Evolutionary conservation across 495 filamentous ascomycete genomes (phyloP), one percentile per base, ranked within the genome.

Genomic region (Oidiodendron maius): DNA sequence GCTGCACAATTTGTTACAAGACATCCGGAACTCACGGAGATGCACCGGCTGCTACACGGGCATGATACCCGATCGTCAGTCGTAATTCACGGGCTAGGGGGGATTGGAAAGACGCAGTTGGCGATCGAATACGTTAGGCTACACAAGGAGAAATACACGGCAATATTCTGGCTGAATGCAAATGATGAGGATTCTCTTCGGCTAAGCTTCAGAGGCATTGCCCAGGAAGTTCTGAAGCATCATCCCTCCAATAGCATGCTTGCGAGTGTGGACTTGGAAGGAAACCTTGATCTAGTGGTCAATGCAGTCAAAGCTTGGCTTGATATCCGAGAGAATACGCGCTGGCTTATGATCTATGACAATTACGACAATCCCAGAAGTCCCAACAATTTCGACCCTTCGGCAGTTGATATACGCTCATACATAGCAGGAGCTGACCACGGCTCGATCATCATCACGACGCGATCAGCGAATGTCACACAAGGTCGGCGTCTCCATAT

Each of bases 301-400:
- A 20, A 35, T 21, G 13, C 16, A 32, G 47, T 50, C 17, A 50
- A 42, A 39, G 18, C 47, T 12, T 50, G 47, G 47, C 47, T 50
- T 28, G 37, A 42, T 26, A 10, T 43, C 9, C 36, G 13, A 55
- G 59, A 41, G 55, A 67, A 30, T 46, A 69, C 37, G 59, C 57
- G 59, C 44, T 72, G n/a, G n/a, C n/a, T n/a, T n/a, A n/a, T n/a
- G n/a, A n/a, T n/a, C n/a, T n/a, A n/a, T n/a, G n/a, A n/a, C 43
- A 76, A 71, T 47, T 62, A 61, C 30, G 70, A 75, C 20, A 51
- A 50, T 22, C 47, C 47, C 21, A 50, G 43, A 20, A 28, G 13
- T 20, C 23, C 37, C 35, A 20, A 15, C 16, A 50, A 42, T 32
- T 12, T 17, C 23, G 47, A 50, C 23, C 12, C 13, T 25, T 42